Conservation (phyloP, 305 asterid species). For the Striga hermonthica region DNA sequence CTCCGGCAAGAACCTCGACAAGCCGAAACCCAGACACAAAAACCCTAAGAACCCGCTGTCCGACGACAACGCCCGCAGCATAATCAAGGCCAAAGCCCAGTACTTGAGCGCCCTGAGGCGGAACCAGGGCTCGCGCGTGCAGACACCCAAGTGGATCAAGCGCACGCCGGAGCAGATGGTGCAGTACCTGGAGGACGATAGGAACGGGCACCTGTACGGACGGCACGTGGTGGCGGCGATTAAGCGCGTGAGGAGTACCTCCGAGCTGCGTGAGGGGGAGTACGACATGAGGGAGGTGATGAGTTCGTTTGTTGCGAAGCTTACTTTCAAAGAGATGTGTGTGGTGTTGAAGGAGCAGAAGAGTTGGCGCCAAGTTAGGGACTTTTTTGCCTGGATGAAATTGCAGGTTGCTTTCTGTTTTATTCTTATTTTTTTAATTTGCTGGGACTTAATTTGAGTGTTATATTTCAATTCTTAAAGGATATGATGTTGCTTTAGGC, state of each 20-base stretch:
- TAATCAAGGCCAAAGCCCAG: constrained; percentile 78
- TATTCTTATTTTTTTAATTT: not conserved
- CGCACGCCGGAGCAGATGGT: constrained; percentile 92
- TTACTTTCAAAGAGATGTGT: constrained; percentile 87
- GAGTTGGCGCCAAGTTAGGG: constrained; percentile 90
- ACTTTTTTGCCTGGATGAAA: constrained; percentile 91
- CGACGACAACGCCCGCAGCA: constrained; percentile 91
- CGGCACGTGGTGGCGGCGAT: constrained; percentile 90
- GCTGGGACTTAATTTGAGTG: too few species aligned
- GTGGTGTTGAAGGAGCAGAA: constrained; percentile 87
- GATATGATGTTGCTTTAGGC: too few species aligned
- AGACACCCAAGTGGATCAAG: constrained; percentile 87
- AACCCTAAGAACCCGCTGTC: constrained; percentile 74
- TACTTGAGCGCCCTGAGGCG: constrained; percentile 73
- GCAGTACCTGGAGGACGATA: constrained; percentile 80
- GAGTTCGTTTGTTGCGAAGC: constrained; percentile 83
- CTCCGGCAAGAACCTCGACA: constrained; percentile 55
- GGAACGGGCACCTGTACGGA: constrained; percentile 83
- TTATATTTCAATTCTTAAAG: too few species aligned
- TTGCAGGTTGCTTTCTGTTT: constrained; percentile 58
- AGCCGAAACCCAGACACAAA: constrained; percentile 71
- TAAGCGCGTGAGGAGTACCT: constrained; percentile 67
- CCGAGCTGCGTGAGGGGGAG: constrained; percentile 59
- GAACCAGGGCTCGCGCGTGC: constrained; percentile 82
- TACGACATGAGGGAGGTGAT: constrained; percentile 79